Conservation (phyloP, 2,329 filamentous ascomycete species). For the Penicillium sp. region DNA sequence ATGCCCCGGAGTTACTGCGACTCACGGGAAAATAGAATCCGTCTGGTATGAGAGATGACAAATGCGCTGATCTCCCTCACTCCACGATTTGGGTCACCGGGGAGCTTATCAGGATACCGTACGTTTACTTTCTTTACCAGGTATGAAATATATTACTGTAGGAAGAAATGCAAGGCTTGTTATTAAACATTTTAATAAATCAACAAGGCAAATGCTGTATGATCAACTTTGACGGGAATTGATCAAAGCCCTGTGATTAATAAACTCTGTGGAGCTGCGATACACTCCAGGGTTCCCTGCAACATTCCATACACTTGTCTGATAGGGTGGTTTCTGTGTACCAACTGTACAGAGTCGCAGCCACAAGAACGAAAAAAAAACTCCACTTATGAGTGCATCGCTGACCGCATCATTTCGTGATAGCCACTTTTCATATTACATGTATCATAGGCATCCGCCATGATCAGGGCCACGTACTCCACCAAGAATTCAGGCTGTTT, state of each 20-base stretch:
- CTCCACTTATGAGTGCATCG: slow-evolving; percentile 5
- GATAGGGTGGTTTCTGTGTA: slow-evolving; percentile 1
- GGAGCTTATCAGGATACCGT: slow-evolving; percentile 15
- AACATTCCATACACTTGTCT: neutral
- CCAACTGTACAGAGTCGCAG: neutral
- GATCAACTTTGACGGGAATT: neutral
- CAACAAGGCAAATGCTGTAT: too few species aligned
- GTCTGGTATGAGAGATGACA: slow-evolving; percentile 33
- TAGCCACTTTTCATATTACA: slow-evolving; percentile 7
- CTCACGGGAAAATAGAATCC: slow-evolving; percentile 39
- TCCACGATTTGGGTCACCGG: slow-evolving; percentile 35
- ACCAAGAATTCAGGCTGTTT: slow-evolving; percentile 18
- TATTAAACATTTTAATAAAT: too few species aligned
- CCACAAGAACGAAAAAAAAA: neutral
- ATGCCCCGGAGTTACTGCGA: slow-evolving; percentile 13
- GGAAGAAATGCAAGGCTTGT: neutral
- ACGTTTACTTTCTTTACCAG: slow-evolving; percentile 2
- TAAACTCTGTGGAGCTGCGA: slow-evolving; percentile 9
- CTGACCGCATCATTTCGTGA: slow-evolving; percentile 16
- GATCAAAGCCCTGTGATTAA: neutral
- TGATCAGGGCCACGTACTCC: slow-evolving; percentile 7
- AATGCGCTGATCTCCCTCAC: slow-evolving; percentile 34
- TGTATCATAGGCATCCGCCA: neutral
- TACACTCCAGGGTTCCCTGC: slow-evolving; percentile 1
- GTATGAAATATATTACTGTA: neutral